These are phyloP conservation scores for Nicotiana attenuata DNA, from an alignment of 257 asterid species.

Conservation along the genomic window DNA sequence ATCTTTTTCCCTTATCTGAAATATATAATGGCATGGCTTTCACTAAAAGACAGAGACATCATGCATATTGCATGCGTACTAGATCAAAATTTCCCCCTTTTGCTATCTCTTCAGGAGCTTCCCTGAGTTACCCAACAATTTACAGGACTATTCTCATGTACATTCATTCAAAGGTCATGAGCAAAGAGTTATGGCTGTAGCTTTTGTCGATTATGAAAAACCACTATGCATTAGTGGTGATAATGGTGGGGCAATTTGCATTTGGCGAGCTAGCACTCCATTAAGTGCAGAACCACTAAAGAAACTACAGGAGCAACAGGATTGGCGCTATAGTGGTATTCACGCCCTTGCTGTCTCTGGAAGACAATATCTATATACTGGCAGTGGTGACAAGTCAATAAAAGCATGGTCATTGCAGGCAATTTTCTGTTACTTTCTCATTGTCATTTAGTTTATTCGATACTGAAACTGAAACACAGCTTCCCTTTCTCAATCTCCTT, in stretches of 20 bases:
- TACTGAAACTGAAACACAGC: constrained; percentile 10
- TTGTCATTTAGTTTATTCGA: constrained; percentile 5
- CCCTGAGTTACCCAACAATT: constrained; percentile 14
- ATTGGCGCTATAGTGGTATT: constrained; percentile 97
- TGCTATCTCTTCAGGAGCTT: neutral
- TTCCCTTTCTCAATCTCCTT: constrained; percentile 2
- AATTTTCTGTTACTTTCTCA: constrained; percentile 18
- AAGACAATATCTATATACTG: constrained; percentile 60
- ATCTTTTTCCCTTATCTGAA: neutral
- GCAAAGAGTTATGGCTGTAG: constrained; percentile 67
- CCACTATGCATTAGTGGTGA: constrained; percentile 89
- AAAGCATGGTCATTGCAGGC: constrained; percentile 97
- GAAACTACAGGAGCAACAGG: constrained; percentile 65
- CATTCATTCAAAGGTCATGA: constrained; percentile 85
- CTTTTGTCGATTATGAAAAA: constrained; percentile 54
- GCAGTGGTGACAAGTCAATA: constrained; percentile 84
- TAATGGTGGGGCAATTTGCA: constrained; percentile 69
- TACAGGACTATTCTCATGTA: constrained; percentile 64
- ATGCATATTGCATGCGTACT: constrained; percentile 7
- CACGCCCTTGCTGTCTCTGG: constrained; percentile 82
- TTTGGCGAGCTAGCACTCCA: constrained; percentile 70
- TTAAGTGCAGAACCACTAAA: constrained; percentile 40
- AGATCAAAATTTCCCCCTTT: neutral
- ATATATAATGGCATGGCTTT: neutral
- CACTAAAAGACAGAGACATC: neutral